phyloP scores from a whole-genome alignment of 2,329 filamentous ascomycete genomes.

The Colletotrichum eremochloae region DNA sequence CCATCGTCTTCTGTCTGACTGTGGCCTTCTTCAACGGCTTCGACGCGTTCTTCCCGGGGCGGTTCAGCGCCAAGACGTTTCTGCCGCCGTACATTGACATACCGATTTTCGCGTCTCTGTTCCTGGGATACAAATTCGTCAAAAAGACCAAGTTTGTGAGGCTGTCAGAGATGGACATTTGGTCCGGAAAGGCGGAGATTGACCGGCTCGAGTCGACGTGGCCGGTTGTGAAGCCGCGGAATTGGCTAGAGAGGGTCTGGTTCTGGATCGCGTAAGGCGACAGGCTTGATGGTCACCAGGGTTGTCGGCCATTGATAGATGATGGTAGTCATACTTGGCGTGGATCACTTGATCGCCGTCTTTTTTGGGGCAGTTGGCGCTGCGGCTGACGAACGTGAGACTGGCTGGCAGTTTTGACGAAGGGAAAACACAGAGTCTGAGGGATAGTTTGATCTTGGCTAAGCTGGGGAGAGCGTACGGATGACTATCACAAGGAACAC shows the following conservation, averaged over 20 bases:
- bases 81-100: conserved; percentile 79
- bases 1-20: conserved; percentile 70
- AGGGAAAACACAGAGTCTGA: not conserved
- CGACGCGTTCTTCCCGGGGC: conserved; percentile 74
- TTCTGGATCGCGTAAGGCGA: conserved; percentile 55
- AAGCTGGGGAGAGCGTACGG: not conserved
- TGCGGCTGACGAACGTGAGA: not conserved
- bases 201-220: conserved; percentile 55
- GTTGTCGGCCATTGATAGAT: not conserved
- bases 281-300: conserved; percentile 42
- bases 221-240: conserved; percentile 52
- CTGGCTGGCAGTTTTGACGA: not conserved
- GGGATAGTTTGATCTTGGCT: not conserved
- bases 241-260: conserved; percentile 56
- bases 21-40: conserved; percentile 82
- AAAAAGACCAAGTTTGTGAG: conserved; percentile 68
- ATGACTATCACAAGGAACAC: not conserved
- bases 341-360: not conserved
- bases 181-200: conserved; percentile 57
- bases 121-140: conserved; percentile 75
- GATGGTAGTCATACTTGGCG: not conserved
- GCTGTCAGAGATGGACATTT: conserved; percentile 55
- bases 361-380: not conserved
- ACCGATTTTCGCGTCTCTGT: conserved; percentile 74
- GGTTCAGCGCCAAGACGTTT: conserved; percentile 64